Evolutionary conservation across 1,284 basidiomycete species (phyloP).

Genomic region (Boletellus sp.): DNA sequence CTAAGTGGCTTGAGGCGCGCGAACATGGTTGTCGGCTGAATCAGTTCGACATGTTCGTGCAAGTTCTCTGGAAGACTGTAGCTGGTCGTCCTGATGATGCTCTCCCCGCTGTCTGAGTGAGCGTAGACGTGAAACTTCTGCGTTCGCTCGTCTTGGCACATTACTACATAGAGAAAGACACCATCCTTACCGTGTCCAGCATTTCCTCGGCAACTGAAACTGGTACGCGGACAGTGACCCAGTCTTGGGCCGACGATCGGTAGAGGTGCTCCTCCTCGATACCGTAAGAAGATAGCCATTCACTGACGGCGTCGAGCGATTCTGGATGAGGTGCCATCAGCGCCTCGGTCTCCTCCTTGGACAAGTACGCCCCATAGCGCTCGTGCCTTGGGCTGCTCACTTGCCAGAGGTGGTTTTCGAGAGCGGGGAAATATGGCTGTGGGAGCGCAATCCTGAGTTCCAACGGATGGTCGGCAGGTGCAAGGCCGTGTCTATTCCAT

Average conservation of each 20-base stretch:
- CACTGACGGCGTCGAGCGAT: slow-evolving; percentile 51
- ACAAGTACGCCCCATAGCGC: slow-evolving; percentile 66
- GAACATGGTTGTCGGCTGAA: slow-evolving; percentile 77
- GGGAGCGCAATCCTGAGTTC: slow-evolving; percentile 40
- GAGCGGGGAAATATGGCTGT: slow-evolving; percentile 56
- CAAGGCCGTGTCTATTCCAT: slow-evolving; percentile 12
- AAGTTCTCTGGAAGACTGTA: slow-evolving; percentile 67
- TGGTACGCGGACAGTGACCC: slow-evolving; percentile 60
- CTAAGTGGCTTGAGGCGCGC: slow-evolving; percentile 45
- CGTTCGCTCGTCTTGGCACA: background rate
- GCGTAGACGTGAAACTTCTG: slow-evolving; percentile 64
- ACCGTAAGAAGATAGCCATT: slow-evolving; percentile 61
- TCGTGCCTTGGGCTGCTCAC: slow-evolving; percentile 60
- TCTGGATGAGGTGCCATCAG: slow-evolving; percentile 56
- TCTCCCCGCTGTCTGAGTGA: slow-evolving; percentile 50
- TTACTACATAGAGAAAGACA: background rate
- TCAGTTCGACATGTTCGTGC: slow-evolving; percentile 61
- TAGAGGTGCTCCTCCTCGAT: slow-evolving; percentile 44
- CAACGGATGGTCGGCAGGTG: slow-evolving; percentile 12
- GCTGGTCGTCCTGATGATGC: slow-evolving; percentile 59
- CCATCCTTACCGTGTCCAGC: slow-evolving; percentile 56
- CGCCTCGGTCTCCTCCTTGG: slow-evolving; percentile 59
- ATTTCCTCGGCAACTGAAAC: slow-evolving; percentile 63
- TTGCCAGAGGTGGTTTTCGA: slow-evolving; percentile 64
- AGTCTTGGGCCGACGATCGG: slow-evolving; percentile 64